These are phyloP conservation scores for Bassia scoparia DNA, from an alignment of 148 eudicot genomes.

Conservation along the genomic window DNA sequence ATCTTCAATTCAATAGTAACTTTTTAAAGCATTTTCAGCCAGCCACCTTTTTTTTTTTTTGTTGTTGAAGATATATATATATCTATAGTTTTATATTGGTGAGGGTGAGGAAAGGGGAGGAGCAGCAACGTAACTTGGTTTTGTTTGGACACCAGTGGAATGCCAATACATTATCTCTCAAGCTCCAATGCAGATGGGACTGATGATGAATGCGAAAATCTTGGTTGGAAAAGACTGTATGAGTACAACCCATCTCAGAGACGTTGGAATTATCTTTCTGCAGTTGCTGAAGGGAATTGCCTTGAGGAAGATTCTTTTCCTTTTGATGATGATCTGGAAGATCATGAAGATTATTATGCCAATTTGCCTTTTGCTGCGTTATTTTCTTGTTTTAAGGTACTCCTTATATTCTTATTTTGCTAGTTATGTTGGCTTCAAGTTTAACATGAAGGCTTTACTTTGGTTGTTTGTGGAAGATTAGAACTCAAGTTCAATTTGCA, in stretches of 20 bases:
- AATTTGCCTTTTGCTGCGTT: conserved; percentile 95
- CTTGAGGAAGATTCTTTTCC: conserved; percentile 42
- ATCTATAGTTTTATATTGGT: too few relatives aligned
- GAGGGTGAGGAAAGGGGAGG: too few relatives aligned
- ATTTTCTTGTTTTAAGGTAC: conserved; percentile 90
- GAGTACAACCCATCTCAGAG: conserved; percentile 77
- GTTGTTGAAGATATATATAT: too few relatives aligned
- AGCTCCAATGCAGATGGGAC: conserved; percentile 65
- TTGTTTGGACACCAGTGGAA: conserved; percentile 54
- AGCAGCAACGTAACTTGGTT: conserved; percentile 2
- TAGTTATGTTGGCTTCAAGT: too few relatives aligned
- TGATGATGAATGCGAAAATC: conserved; percentile 71
- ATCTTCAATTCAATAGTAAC: not conserved
- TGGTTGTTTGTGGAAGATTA: not conserved
- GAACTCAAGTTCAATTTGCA: not conserved
- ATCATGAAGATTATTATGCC: conserved; percentile 76
- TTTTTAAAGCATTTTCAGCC: not conserved
- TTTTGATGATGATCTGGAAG: conserved; percentile 60
- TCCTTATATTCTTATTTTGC: not conserved
- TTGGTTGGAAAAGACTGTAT: conserved; percentile 78
- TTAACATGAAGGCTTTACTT: not conserved
- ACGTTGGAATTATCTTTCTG: conserved; percentile 60
- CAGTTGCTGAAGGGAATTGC: conserved; percentile 52
- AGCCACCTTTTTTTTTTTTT: not conserved
- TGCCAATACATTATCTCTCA: conserved; percentile 83